Percentiles rank a stretch among this genome's conserved stretches.
Conservation (phyloP, 306 rosid genomes). For the Castanospermum australe region DNA sequence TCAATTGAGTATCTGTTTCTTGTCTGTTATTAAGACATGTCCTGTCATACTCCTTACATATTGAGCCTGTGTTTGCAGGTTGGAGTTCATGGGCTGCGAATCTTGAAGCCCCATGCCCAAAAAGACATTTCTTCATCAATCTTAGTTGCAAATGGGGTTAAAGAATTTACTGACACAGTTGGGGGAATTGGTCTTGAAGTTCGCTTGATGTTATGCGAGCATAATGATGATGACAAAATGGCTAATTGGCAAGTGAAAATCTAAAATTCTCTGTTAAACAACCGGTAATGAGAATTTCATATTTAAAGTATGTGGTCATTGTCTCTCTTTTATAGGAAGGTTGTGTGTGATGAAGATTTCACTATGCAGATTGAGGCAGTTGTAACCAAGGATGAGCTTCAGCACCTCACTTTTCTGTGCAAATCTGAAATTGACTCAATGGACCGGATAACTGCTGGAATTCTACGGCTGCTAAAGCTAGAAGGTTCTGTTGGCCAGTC, state of each 20-base stretch:
- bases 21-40: neutral
- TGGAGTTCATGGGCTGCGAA: slow-evolving; percentile 81
- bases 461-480: slow-evolving; percentile 77
- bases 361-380: slow-evolving; percentile 75
- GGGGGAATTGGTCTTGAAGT: slow-evolving; percentile 81
- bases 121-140: slow-evolving; percentile 39
- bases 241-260: slow-evolving; percentile 73
- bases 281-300: slow-evolving; percentile 59
- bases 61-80: slow-evolving; percentile 51
- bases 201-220: slow-evolving; percentile 60
- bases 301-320: slow-evolving; percentile 1
- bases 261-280: slow-evolving; percentile 78
- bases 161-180: slow-evolving; percentile 45
- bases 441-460: slow-evolving; percentile 90
- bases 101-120: slow-evolving; percentile 66
- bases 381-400: slow-evolving; percentile 92
- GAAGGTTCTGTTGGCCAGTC: slow-evolving; percentile 89
- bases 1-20: neutral
- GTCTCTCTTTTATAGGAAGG: slow-evolving; percentile 1
- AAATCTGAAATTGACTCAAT: slow-evolving; percentile 93
- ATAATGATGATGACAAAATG: slow-evolving; percentile 54
- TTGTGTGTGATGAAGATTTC: slow-evolving; percentile 26
- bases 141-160: slow-evolving; percentile 53
- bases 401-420: slow-evolving; percentile 78
- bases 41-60: slow-evolving; percentile 13